Conservation (phyloP, 2,329 filamentous ascomycete genomes). For the Didymella exigua region DNA sequence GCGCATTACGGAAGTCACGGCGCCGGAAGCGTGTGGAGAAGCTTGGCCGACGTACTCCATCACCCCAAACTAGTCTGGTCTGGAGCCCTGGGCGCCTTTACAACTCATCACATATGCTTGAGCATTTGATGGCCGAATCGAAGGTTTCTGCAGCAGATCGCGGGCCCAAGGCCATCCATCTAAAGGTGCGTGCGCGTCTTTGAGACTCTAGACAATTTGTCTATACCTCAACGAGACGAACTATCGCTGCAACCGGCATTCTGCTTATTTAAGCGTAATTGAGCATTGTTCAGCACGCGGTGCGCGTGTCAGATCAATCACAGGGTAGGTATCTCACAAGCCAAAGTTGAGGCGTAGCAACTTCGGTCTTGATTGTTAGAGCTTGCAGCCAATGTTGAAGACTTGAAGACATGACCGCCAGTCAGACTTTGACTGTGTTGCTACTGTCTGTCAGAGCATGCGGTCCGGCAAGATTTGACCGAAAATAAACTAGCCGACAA, state of each 20-base stretch:
- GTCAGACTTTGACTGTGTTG: not conserved
- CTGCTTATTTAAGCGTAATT: slow-evolving; percentile 8
- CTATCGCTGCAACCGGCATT: slow-evolving; percentile 19
- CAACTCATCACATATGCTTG: slow-evolving; percentile 17
- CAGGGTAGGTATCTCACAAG: not conserved
- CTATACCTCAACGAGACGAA: slow-evolving; percentile 14
- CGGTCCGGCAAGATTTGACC: slow-evolving; percentile 7
- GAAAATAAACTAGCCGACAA: not conserved
- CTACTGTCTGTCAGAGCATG: not conserved
- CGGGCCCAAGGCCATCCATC: slow-evolving; percentile 2
- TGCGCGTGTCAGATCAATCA: not conserved
- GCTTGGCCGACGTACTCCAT: slow-evolving; percentile 43
- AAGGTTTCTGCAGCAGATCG: slow-evolving; percentile 27
- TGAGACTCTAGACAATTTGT: slow-evolving; percentile 7
- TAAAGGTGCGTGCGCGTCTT: slow-evolving; percentile 25
- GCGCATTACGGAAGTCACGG: slow-evolving; percentile 2
- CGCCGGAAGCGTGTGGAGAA: slow-evolving; percentile 34
- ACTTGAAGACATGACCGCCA: not conserved
- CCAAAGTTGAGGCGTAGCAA: not conserved
- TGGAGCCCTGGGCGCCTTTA: slow-evolving; percentile 18
- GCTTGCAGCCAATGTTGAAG: not conserved
- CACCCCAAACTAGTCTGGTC: slow-evolving; percentile 25
- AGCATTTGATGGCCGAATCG: slow-evolving; percentile 32
- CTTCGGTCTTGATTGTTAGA: not conserved
- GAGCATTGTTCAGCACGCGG: slow-evolving; percentile 10